Evolutionary conservation across 345 rosid genomes (phyloP).

Genomic region (Pugionium dolabratum): DNA sequence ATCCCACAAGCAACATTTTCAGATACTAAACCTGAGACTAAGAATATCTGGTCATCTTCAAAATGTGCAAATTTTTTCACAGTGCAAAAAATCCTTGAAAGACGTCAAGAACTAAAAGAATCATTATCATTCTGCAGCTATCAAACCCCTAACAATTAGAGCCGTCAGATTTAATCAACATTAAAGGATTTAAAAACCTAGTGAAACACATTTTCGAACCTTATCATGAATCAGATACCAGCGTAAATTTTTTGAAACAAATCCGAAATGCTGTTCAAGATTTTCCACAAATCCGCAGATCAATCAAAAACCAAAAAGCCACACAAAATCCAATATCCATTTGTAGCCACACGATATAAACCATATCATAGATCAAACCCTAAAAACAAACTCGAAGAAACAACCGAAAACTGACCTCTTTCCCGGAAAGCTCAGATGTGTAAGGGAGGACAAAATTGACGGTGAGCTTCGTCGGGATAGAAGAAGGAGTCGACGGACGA

Average conservation of each 20-base stretch:
- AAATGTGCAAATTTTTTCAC: neutral
- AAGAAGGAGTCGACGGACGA: constrained; percentile 58
- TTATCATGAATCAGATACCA: constrained; percentile 4
- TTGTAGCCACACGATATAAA: neutral
- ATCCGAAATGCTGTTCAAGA: constrained; percentile 12
- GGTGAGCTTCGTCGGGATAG: constrained; percentile 79
- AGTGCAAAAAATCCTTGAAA: neutral
- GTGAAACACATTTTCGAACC: constrained; percentile 3
- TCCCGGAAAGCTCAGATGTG: constrained; percentile 52
- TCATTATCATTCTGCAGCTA: neutral
- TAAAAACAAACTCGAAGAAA: constrained; percentile 1
- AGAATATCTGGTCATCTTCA: neutral
- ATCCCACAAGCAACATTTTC: constrained; percentile 27
- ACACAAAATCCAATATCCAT: constrained; percentile 25
- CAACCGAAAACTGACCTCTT: constrained; percentile 49
- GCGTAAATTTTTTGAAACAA: neutral
- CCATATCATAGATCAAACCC: constrained; percentile 23
- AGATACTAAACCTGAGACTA: neutral
- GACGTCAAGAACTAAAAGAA: neutral
- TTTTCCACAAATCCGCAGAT: constrained; percentile 24
- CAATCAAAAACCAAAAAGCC: constrained; percentile 5
- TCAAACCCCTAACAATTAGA: constrained; percentile 32
- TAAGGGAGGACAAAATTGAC: constrained; percentile 87
- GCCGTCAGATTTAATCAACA: constrained; percentile 34
- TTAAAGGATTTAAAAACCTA: constrained; percentile 16